A percentile compares a stretch with the other conserved stretches of the same genome.
phyloP scores from a whole-genome alignment of 2,329 filamentous ascomycete species.

The Cytospora piceicola region DNA sequence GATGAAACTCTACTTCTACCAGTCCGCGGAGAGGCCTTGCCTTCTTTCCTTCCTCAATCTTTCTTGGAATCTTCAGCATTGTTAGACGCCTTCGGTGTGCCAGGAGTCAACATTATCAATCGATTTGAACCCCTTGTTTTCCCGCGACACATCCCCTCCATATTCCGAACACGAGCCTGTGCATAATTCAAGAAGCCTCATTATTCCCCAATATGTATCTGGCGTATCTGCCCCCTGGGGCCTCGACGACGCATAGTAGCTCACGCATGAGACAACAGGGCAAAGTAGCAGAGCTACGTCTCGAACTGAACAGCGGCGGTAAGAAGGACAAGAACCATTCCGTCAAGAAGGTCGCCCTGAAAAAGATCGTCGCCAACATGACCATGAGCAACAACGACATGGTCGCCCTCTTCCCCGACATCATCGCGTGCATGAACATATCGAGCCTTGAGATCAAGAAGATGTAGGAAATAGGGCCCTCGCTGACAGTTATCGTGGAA shows the following conservation, averaged over 20 bases:
- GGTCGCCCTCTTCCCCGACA: slow-evolving; percentile 94
- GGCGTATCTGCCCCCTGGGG: slow-evolving; percentile 54
- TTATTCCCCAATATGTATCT: slow-evolving; percentile 52
- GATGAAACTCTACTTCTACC: slow-evolving; percentile 5
- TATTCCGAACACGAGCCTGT: slow-evolving; percentile 17
- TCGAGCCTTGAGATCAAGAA: slow-evolving; percentile 98
- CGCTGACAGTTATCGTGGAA: not conserved
- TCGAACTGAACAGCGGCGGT: slow-evolving; percentile 88
- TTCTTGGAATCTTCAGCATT: not conserved
- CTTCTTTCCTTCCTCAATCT: slow-evolving; percentile 14
- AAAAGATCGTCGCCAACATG: slow-evolving; percentile 99
- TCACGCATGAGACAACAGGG: slow-evolving; percentile 74
- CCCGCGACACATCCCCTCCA: not conserved
- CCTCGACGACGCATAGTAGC: slow-evolving; percentile 39
- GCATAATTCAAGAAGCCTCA: not conserved
- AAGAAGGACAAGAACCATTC: slow-evolving; percentile 98
- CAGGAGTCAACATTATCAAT: not conserved
- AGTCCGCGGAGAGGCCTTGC: slow-evolving; percentile 1
- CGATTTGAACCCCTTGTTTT: not conserved
- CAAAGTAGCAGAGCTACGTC: slow-evolving; percentile 96
- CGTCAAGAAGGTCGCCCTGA: slow-evolving; percentile 95
- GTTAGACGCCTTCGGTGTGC: not conserved
- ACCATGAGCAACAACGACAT: slow-evolving; percentile 99
- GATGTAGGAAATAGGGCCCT: slow-evolving; percentile 66
- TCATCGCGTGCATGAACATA: slow-evolving; percentile 94